Evolutionary conservation across 2,329 filamentous ascomycete genomes (phyloP).

Genomic region (Alternaria longipes): DNA sequence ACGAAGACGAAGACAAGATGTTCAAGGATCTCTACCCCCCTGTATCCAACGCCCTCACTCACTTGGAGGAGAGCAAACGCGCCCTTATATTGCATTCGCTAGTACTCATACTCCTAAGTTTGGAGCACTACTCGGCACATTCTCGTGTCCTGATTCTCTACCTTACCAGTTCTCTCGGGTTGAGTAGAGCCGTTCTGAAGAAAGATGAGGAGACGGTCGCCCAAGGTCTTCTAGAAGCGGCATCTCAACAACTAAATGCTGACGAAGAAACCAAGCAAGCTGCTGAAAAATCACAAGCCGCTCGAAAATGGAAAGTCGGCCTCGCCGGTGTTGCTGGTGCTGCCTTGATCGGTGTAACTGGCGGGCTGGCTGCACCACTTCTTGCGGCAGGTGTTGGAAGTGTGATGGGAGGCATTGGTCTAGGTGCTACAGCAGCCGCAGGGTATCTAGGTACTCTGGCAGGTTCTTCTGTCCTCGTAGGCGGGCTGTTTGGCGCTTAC

Average conservation of each 20-base stretch:
- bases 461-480: conserved; percentile 80
- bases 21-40: conserved; percentile 54
- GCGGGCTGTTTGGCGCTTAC: conserved; percentile 91
- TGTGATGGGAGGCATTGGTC: conserved; percentile 77
- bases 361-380: conserved; percentile 79
- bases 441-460: conserved; percentile 82
- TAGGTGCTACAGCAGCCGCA: conserved; percentile 78
- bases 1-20: conserved; percentile 50
- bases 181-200: conserved; percentile 71
- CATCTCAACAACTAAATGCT: conserved; percentile 74
- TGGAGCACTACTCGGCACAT: conserved; percentile 80
- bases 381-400: conserved; percentile 81
- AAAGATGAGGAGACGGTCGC: conserved; percentile 80
- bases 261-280: conserved; percentile 80
- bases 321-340: conserved; percentile 89
- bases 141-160: conserved; percentile 76
- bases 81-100: conserved; percentile 75
- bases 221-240: conserved; percentile 75
- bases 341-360: conserved; percentile 83
- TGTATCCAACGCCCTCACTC: conserved; percentile 60
- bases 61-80: conserved; percentile 68
- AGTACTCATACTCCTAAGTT: conserved; percentile 75
- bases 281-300: conserved; percentile 70
- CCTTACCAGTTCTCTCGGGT: conserved; percentile 74
- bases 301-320: conserved; percentile 81